A percentile compares a stretch with the other conserved stretches of the same genome.
Conservation (phyloP, 1,139 yeast species). For the Zygoascus hellenicus region DNA sequence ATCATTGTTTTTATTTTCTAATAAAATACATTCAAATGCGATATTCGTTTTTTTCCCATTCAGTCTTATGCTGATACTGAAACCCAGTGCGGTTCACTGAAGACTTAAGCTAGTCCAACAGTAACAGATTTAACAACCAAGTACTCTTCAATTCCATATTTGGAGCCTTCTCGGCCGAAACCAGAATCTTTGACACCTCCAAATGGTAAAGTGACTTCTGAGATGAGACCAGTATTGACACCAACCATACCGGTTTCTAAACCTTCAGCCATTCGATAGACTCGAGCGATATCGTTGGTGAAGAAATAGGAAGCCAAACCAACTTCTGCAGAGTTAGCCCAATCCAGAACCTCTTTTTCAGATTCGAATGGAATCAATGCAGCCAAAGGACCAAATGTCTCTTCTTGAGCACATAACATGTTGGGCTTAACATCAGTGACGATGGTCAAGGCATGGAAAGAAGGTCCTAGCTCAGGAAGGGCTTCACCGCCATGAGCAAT, state of each 20-base stretch:
- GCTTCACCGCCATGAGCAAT: conserved; percentile 61
- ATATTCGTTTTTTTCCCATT: too few relatives aligned
- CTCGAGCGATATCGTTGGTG: conserved; percentile 54
- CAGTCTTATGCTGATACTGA: too few relatives aligned
- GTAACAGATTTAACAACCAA: conserved; percentile 56
- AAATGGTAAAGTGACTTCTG: conserved; percentile 66
- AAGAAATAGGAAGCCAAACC: conserved; percentile 78
- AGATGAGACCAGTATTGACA: conserved; percentile 61
- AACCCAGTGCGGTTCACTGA: not conserved
- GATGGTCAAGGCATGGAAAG: conserved; percentile 70
- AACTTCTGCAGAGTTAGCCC: conserved; percentile 62
- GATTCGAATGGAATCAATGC: conserved; percentile 55
- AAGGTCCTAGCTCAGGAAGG: conserved; percentile 56
- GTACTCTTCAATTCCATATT: conserved; percentile 68
- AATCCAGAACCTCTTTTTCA: conserved; percentile 59
- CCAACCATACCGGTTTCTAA: conserved; percentile 74
- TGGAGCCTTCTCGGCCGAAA: conserved; percentile 73
- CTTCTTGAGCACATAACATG: conserved; percentile 61
- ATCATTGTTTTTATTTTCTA: too few relatives aligned
- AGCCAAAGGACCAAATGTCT: conserved; percentile 89
- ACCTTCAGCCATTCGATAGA: conserved; percentile 61
- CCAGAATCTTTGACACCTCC: conserved; percentile 78
- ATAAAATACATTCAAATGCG: not conserved
- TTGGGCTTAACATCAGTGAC: conserved; percentile 55
- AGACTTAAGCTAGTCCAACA: conserved; percentile 1